Base-by-base conservation (phyloP, 352 stramenopile genomes). In the Hyaloperonospora brassicae region DNA sequence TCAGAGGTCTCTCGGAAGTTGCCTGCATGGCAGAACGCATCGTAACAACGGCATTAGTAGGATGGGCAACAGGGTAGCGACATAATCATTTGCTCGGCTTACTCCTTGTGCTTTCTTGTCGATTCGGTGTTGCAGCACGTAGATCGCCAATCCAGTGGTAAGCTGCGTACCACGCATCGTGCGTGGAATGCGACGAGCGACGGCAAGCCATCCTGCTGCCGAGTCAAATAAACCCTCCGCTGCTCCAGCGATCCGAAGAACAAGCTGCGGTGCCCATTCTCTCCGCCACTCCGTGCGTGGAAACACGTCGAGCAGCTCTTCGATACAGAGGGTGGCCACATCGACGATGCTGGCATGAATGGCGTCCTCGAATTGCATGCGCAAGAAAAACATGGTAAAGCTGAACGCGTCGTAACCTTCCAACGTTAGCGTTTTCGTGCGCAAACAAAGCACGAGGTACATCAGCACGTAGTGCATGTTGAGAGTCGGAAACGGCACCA, bases 311-410 rank as follows among this genome's bases (percentile, higher is more conserved):
- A 93, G 61, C 5, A 93, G 67, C 50, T 87, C 76, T 66, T 93
- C 79, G 14, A 93, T 81, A 48, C 79, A 89, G 11, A 87, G 79
- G 1, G 79, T 86, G 17, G 78, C 77, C 31, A 93, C 68, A 23
- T 90, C 73, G 11, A 89, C 71, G 54, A 93, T 84, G 56, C 82
- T 72, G 3, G 79, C 74, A 48, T 89, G 78, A 53, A 93, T 79
- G 30, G 76, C 55, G 5, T 68, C 63, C 44, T 93, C 82, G 36
- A 93, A 93, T 50, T 93, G 82, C 77, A 93, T 90, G 14, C 80
- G 79, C 42, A 93, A 50, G 51, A 93, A 89, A 43, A 93, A 93
- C 70, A 90, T 88, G 8, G 76, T 88, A 56, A 87, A 88, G 60
- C 78, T 87, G 61, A 89, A 89, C 9, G 79, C 74, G 46, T 93